These are phyloP conservation scores for Blastocystis sp. DNA, from an alignment of 352 stramenopile species.

Conservation along the genomic window DNA sequence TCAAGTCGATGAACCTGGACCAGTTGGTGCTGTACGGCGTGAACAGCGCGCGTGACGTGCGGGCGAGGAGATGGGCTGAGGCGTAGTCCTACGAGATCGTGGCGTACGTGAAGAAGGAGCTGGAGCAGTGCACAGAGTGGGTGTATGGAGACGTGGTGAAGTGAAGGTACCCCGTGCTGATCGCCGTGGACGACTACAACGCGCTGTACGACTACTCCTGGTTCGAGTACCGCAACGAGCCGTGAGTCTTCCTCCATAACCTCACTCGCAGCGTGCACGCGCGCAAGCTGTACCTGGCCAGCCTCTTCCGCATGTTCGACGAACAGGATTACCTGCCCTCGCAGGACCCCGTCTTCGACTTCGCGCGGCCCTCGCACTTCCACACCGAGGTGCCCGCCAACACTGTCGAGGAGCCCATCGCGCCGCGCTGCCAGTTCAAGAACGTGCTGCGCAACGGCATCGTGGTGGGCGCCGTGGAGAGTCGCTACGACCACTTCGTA, in stretches of 20 bases:
- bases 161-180: constrained; percentile 42
- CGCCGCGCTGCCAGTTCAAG: not conserved
- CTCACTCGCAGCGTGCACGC: constrained; percentile 11
- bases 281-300: constrained; percentile 38
- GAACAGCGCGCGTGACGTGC: constrained; percentile 59
- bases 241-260: not conserved
- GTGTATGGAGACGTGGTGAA: not conserved
- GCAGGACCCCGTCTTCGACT: not conserved
- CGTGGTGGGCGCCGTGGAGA: constrained; percentile 45
- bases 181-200: constrained; percentile 62
- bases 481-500: constrained; percentile 49
- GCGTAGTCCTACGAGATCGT: constrained; percentile 36
- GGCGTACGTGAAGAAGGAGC: constrained; percentile 32
- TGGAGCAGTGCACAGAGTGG: constrained; percentile 42
- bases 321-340: constrained; percentile 13
- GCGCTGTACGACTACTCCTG: constrained; percentile 44
- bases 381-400: not conserved
- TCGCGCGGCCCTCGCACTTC: not conserved
- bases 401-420: too few relatives aligned
- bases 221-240: constrained; percentile 47
- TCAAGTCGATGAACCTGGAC: constrained; percentile 30
- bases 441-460: constrained; percentile 33
- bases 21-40: constrained; percentile 53
- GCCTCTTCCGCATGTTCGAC: constrained; percentile 51
- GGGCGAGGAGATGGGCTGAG: too few relatives aligned